Conservation (phyloP, 139 green algal genomes). For the Ulvella scutata region DNA sequence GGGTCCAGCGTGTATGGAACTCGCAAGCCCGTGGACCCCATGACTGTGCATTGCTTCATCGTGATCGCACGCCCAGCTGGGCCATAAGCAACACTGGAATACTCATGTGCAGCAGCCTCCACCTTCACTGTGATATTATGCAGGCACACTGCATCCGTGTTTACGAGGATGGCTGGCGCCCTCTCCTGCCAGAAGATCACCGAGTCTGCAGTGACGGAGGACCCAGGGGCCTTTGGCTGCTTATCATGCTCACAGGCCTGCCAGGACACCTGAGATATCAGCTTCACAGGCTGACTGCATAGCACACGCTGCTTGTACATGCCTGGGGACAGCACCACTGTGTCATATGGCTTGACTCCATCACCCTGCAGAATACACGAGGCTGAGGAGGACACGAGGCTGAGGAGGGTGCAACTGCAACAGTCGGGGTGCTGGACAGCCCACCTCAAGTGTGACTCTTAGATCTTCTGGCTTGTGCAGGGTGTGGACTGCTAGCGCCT, state of each 20-base stretch:
- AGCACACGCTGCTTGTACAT: constrained; percentile 4
- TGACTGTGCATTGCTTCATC: not conserved
- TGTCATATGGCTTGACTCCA: not conserved
- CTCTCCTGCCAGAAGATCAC: not conserved
- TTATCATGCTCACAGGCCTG: not conserved
- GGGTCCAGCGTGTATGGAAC: not conserved
- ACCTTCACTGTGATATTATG: not conserved
- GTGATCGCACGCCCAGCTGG: not conserved
- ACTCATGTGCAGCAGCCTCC: not conserved
- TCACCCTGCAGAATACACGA: not conserved
- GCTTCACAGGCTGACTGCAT: not conserved
- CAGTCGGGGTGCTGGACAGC: not conserved
- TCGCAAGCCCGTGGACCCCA: not conserved
- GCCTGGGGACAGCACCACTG: not conserved
- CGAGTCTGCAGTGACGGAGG: not conserved
- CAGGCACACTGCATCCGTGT: not conserved
- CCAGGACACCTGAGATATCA: not conserved
- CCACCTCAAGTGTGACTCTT: not conserved
- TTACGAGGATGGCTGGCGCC: not conserved
- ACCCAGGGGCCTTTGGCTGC: not conserved
- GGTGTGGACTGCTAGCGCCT: not conserved
- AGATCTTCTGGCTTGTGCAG: not conserved
- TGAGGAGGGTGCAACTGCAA: not conserved
- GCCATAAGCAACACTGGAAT: not conserved
- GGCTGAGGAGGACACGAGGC: not conserved